Base-by-base conservation (phyloP, 1,139 yeast genomes). In the Hyphopichia pseudoburtonii region DNA sequence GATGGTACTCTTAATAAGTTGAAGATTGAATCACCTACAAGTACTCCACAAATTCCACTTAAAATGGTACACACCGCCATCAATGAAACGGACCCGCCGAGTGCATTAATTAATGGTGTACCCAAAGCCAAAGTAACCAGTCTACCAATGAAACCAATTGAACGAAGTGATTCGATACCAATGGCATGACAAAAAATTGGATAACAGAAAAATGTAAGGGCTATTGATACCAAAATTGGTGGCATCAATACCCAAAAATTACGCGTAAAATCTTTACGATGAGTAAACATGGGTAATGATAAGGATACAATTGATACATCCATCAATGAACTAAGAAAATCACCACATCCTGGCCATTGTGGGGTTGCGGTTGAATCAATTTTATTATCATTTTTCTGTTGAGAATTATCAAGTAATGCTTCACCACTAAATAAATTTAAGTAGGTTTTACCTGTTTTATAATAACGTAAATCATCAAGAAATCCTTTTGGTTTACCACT, bases 51-150 rank as follows among this genome's bases (percentile, higher is more conserved):
- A 9, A 86, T 81, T 3, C 95, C 95, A 24, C 89, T 80, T 42
- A 86, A 62, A 29, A 86, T 84, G 0, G 94, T 86, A 32, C 87
- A 80, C 14, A 83, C 88, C 0, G 94, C 88, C 79, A 84, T 85
- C 35, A 86, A 66, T 3, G 87, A 77, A 2, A 79, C 71, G 1
- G 86, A 80, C 0, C 94, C 95, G 11, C 75, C 81, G 29, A 86
- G 63, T 0, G 86, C 73, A 14, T 62, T 63, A 8, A 83, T 79
- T 44, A 85, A 70, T 0, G 95, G 95, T 1, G 86, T 76, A 0
- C 94, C 94, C 37, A 86, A 65, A 0, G 94, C 94, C 46, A 86
- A 70, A 0, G 95, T 86, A n/a, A 82, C 88, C 9, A 88, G 82
- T 43, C 95, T 68, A 2, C 92, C 92, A 7, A 85, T 82, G 54